Conservation (phyloP, 352 stramenopile genomes). For the Pythium utonaiense region DNA sequence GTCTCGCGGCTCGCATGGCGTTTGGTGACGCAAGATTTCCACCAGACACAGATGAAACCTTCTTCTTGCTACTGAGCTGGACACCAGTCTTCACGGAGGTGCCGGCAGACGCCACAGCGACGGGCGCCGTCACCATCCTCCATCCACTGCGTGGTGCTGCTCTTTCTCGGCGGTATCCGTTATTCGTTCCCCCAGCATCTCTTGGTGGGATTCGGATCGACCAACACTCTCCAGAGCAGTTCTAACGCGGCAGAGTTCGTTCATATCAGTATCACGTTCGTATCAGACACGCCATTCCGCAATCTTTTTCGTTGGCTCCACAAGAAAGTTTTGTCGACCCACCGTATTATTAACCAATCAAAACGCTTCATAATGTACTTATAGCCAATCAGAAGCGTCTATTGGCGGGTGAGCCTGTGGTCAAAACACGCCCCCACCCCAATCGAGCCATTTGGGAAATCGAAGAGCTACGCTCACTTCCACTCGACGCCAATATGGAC, state of each 20-base stretch:
- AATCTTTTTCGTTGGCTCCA: background rate
- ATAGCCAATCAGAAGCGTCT: background rate
- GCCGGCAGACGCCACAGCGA: background rate
- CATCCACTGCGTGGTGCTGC: background rate
- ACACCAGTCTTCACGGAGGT: background rate
- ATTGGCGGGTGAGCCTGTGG: background rate
- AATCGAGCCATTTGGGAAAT: constrained; percentile 14
- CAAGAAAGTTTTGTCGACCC: background rate
- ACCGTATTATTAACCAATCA: background rate
- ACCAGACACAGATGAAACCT: background rate
- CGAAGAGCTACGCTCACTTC: background rate
- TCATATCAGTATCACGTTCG: background rate
- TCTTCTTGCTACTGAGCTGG: background rate
- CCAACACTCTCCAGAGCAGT: constrained; percentile 6
- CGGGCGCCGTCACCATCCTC: background rate
- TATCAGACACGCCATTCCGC: background rate
- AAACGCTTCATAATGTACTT: too few relatives aligned
- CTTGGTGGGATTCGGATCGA: background rate
- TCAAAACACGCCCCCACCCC: background rate
- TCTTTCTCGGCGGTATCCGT: background rate
- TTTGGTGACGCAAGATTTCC: background rate
- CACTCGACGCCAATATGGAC: constrained; percentile 24
- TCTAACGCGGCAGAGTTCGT: too few relatives aligned
- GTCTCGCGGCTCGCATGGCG: background rate
- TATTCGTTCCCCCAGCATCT: background rate